Conservation (phyloP, 768 basidiomycete species). For the Amanita thiersii region DNA sequence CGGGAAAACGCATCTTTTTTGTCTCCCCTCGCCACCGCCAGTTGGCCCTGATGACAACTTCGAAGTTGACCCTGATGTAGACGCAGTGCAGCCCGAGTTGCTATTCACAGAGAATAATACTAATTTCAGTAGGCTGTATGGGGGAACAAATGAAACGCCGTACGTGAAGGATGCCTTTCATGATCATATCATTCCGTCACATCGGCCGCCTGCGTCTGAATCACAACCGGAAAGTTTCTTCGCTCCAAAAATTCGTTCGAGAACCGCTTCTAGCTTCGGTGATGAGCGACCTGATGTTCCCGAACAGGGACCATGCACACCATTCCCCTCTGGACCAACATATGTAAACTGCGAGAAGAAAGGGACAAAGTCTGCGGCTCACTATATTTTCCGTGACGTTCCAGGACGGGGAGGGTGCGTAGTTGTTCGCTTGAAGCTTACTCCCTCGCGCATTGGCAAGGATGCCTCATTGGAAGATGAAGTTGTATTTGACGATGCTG, state of each 20-base stretch:
- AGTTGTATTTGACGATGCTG: constrained; percentile 74
- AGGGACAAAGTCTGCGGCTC: constrained; percentile 91
- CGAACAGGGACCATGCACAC: constrained; percentile 52
- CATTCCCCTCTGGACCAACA: constrained; percentile 39
- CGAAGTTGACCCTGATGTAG: constrained; percentile 53
- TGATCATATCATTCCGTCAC: constrained; percentile 87
- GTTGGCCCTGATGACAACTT: constrained; percentile 65
- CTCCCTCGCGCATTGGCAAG: constrained; percentile 63
- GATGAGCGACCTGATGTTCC: constrained; percentile 27
- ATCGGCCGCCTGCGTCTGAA: constrained; percentile 55
- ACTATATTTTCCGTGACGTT: constrained; percentile 82
- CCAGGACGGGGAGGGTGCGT: constrained; percentile 91
- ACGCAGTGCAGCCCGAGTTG: constrained; percentile 73
- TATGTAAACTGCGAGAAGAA: constrained; percentile 83
- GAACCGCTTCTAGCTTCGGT: constrained; percentile 38
- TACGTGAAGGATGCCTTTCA: constrained; percentile 98
- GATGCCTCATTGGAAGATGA: constrained; percentile 85
- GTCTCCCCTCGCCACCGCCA: constrained; percentile 87
- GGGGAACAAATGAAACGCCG: constrained; percentile 71
- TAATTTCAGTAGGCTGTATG: constrained; percentile 88
- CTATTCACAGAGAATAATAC: constrained; percentile 98
- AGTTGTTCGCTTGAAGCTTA: constrained; percentile 90
- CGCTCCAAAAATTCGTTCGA: constrained; percentile 38
- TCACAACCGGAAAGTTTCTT: constrained; percentile 37
- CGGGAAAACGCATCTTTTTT: constrained; percentile 77